Evolutionary conservation across 2,329 filamentous ascomycete genomes (phyloP).

Genomic region (Pezicula rhizophila): DNA sequence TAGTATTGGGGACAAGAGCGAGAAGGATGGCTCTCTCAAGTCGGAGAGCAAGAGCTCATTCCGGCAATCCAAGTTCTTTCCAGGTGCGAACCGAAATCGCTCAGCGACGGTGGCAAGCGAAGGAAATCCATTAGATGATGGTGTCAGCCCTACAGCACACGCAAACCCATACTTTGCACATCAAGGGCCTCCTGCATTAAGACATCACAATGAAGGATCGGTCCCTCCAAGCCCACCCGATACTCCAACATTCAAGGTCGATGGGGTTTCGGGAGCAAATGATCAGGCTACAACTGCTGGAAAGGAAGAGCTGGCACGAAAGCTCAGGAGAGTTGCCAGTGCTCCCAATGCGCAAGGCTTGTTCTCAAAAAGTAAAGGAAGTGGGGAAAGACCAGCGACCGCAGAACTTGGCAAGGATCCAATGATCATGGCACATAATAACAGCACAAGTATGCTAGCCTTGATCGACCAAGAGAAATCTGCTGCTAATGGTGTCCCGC

Average conservation of each 20-base stretch:
- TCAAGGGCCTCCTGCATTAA: slow-evolving; percentile 85
- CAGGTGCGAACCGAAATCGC: slow-evolving; percentile 78
- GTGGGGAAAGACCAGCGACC: slow-evolving; percentile 68
- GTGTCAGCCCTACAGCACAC: slow-evolving; percentile 83
- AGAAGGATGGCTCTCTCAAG: slow-evolving; percentile 31
- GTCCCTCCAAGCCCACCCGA: slow-evolving; percentile 90
- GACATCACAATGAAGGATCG: slow-evolving; percentile 91
- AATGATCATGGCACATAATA: slow-evolving; percentile 45
- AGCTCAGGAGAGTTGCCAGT: slow-evolving; percentile 88
- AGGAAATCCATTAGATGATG: slow-evolving; percentile 83
- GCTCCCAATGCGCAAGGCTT: slow-evolving; percentile 95
- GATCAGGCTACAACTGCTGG: slow-evolving; percentile 65
- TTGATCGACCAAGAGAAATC: slow-evolving; percentile 37
- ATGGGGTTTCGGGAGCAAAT: slow-evolving; percentile 58
- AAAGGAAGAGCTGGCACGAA: slow-evolving; percentile 90
- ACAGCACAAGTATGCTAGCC: slow-evolving; percentile 43
- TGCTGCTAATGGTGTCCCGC: slow-evolving; percentile 28
- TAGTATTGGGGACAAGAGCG: slow-evolving; percentile 34
- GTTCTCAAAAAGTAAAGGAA: slow-evolving; percentile 57
- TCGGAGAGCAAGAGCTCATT: slow-evolving; percentile 45
- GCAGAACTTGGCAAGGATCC: slow-evolving; percentile 84
- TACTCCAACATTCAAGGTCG: slow-evolving; percentile 72
- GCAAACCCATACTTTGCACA: slow-evolving; percentile 97
- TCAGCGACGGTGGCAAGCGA: slow-evolving; percentile 90
- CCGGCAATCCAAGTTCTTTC: slow-evolving; percentile 84